Conservation (phyloP, 129 eudicot genomes). For the Saposhnikovia divaricata region DNA sequence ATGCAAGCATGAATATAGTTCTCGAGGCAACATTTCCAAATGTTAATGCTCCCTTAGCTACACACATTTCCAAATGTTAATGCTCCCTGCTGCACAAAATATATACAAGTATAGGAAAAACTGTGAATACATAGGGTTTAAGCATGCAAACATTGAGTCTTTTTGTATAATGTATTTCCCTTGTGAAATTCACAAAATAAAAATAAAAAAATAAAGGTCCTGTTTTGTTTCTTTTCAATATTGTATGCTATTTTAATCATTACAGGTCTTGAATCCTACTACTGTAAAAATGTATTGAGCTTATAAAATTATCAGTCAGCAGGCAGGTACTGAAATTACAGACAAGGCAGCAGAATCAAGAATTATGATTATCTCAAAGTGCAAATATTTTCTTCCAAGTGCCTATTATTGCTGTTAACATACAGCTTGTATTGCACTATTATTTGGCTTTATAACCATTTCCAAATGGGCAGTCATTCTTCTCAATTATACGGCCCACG, state of each 20-base stretch:
- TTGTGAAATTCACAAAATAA: too few relatives aligned
- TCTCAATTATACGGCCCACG: neutral
- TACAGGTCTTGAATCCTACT: neutral
- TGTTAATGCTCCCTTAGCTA: too few relatives aligned
- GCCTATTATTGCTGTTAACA: neutral
- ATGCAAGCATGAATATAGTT: conserved; percentile 26
- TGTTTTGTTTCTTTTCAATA: neutral
- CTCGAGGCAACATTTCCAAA: conserved; percentile 8
- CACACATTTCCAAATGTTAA: too few relatives aligned
- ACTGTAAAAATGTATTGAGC: neutral
- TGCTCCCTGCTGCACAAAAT: neutral
- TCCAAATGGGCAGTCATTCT: neutral
- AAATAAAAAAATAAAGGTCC: neutral
- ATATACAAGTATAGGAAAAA: neutral
- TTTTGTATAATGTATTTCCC: neutral
- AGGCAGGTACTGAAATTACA: neutral
- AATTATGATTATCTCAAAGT: neutral
- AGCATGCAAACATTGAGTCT: neutral
- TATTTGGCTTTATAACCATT: neutral
- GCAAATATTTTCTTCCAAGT: too few relatives aligned
- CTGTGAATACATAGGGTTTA: conserved; percentile 1
- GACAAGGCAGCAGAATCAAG: neutral
- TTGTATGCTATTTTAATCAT: neutral
- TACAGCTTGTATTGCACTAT: neutral
- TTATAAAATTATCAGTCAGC: neutral